A percentile compares a stretch with the other conserved stretches of the same genome.
Conservation (phyloP, 2,329 filamentous ascomycete species). For the Stagonosporopsis cucurbitacearum region DNA sequence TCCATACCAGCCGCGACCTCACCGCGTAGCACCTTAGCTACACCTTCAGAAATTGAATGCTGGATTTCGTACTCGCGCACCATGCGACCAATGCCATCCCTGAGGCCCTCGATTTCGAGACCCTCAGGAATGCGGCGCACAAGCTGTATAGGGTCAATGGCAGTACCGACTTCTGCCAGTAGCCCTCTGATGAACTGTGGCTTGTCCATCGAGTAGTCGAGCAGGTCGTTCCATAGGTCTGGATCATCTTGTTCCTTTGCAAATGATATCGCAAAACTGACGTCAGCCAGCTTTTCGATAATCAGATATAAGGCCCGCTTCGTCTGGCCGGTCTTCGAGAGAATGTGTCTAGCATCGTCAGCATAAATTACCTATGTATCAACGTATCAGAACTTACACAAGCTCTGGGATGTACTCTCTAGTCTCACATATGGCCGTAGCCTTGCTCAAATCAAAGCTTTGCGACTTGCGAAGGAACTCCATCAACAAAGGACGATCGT, state of each 20-base stretch:
- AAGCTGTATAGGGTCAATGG: slow-evolving; percentile 89
- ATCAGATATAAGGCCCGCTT: slow-evolving; percentile 92
- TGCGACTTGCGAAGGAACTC: slow-evolving; percentile 85
- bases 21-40: slow-evolving; percentile 82
- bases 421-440: slow-evolving; percentile 78
- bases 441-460: slow-evolving; percentile 84
- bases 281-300: slow-evolving; percentile 89
- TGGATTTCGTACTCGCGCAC: slow-evolving; percentile 97
- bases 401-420: slow-evolving; percentile 86
- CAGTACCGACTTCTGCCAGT: slow-evolving; percentile 90
- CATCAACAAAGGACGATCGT: slow-evolving; percentile 81
- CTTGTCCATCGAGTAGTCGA: slow-evolving; percentile 97
- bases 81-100: slow-evolving; percentile 87
- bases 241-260: slow-evolving; percentile 91
- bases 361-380: background rate
- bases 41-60: slow-evolving; percentile 87
- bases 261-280: slow-evolving; percentile 91
- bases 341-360: slow-evolving; percentile 65
- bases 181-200: slow-evolving; percentile 91
- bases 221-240: slow-evolving; percentile 92
- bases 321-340: slow-evolving; percentile 93
- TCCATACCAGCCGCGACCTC: slow-evolving; percentile 88
- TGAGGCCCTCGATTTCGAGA: slow-evolving; percentile 86
- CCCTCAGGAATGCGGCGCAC: slow-evolving; percentile 91
- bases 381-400: slow-evolving; percentile 58